Conservation (phyloP, 164 flowering plant genomes). For the Vitis labrusca region DNA sequence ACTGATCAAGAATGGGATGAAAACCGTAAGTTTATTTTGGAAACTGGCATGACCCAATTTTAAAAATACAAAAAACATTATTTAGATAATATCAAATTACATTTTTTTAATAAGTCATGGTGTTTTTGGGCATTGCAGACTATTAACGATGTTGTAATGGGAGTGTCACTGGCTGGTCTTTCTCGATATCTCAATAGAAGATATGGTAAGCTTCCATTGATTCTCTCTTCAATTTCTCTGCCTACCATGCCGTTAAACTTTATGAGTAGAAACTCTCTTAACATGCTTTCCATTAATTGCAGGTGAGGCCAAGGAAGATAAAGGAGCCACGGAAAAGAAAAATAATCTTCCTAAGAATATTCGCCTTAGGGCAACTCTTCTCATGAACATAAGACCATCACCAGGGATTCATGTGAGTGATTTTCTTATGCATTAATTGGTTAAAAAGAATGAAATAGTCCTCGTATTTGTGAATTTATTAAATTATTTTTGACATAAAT, state of each 20-base stretch:
- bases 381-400: constrained; percentile 45
- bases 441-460: too few relatives aligned
- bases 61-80: too few relatives aligned
- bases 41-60: too few relatives aligned
- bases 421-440: too few relatives aligned
- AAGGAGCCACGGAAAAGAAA: constrained; percentile 6
- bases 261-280: too few relatives aligned
- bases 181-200: constrained; percentile 34
- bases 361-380: constrained; percentile 44
- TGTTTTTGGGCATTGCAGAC: constrained; percentile 13
- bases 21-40: background rate
- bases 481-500: too few relatives aligned
- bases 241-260: too few relatives aligned
- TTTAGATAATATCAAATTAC: too few relatives aligned
- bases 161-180: constrained; percentile 40
- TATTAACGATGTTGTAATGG: constrained; percentile 30
- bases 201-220: constrained; percentile 24
- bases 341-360: constrained; percentile 32
- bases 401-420: constrained; percentile 46
- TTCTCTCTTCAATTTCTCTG: too few relatives aligned
- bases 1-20: constrained; percentile 46
- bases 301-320: constrained; percentile 9
- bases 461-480: too few relatives aligned
- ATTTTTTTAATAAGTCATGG: background rate
- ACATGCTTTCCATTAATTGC: background rate